Percentiles rank a stretch among this genome's conserved stretches.
phyloP scores from a whole-genome alignment of 108 stramenopile species.

The Skeletonema marinoi region DNA sequence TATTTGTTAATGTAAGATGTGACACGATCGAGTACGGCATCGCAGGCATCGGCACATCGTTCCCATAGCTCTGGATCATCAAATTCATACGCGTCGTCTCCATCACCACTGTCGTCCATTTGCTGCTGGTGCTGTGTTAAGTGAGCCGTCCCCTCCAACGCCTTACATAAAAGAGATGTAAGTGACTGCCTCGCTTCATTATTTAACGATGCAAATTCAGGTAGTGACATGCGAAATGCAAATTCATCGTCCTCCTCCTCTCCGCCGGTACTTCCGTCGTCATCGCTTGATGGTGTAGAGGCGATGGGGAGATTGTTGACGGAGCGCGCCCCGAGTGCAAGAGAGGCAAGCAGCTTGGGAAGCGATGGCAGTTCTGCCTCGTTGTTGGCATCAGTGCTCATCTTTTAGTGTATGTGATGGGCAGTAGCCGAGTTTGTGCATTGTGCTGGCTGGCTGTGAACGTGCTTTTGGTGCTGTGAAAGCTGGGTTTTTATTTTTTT shows the following conservation, averaged over 20 bases:
- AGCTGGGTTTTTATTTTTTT: too few species aligned
- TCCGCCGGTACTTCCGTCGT: conserved; percentile 9
- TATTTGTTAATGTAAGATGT: conserved; percentile 42
- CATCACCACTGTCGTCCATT: conserved; percentile 8
- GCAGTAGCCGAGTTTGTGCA: too few species aligned
- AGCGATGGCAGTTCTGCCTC: conserved; percentile 38
- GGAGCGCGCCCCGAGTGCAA: conserved; percentile 75
- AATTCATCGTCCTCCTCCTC: conserved; percentile 65
- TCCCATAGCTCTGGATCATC: conserved; percentile 81
- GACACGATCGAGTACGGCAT: conserved; percentile 71
- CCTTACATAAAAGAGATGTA: conserved; percentile 46
- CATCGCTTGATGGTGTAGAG: conserved; percentile 7
- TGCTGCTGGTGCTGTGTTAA: conserved; percentile 3
- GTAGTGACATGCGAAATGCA: conserved; percentile 75
- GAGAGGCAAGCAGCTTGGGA: conserved; percentile 66
- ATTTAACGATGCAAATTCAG: conserved; percentile 65
- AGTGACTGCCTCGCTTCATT: conserved; percentile 51
- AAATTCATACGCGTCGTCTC: conserved; percentile 32
- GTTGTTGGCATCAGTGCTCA: not conserved
- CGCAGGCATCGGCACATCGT: conserved; percentile 78
- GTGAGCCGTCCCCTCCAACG: conserved; percentile 28
- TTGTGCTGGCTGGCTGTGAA: too few species aligned
- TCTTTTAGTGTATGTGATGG: not conserved
- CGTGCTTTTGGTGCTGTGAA: too few species aligned
- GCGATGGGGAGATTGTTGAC: conserved; percentile 65